Percentiles rank a stretch among this genome's conserved stretches.
phyloP scores from a whole-genome alignment of 768 basidiomycete genomes.

The Omphalotus guepiniiformis region DNA sequence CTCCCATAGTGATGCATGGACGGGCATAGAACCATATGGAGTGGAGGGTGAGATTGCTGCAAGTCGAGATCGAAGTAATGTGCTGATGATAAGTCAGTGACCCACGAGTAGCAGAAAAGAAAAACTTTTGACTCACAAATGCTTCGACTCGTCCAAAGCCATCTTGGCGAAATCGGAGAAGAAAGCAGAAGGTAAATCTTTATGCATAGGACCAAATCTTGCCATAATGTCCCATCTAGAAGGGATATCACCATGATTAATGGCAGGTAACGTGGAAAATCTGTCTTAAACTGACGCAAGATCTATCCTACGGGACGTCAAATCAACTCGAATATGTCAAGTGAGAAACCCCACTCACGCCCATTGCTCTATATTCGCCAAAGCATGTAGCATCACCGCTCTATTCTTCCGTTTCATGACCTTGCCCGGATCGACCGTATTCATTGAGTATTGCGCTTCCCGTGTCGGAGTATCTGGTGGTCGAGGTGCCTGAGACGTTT shows the following conservation, averaged over 20 bases:
- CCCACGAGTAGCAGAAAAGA: not conserved
- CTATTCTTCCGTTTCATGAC: conserved; percentile 58
- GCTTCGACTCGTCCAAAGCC: conserved; percentile 84
- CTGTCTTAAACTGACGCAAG: conserved; percentile 48
- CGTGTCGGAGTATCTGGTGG: conserved; percentile 66
- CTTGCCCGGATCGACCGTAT: conserved; percentile 57
- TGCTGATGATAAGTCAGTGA: conserved; percentile 22
- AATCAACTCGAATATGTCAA: not conserved
- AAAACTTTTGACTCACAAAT: conserved; percentile 42
- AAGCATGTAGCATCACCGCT: conserved; percentile 73
- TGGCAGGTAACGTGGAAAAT: not conserved
- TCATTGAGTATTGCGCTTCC: conserved; percentile 44
- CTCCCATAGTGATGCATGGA: conserved; percentile 80
- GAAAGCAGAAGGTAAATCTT: conserved; percentile 64
- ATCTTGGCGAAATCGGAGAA: conserved; percentile 82
- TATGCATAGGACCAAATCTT: conserved; percentile 61
- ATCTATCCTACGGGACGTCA: conserved; percentile 47
- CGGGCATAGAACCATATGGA: conserved; percentile 68
- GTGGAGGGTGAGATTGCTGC: conserved; percentile 57
- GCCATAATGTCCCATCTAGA: conserved; percentile 80
- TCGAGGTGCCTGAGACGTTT: conserved; percentile 34
- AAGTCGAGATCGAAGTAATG: conserved; percentile 60
- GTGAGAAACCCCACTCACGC: conserved; percentile 48
- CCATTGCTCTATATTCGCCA: conserved; percentile 88
- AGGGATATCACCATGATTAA: not conserved